phyloP scores from a whole-genome alignment of 345 rosid species.

The Syzygium grande region DNA sequence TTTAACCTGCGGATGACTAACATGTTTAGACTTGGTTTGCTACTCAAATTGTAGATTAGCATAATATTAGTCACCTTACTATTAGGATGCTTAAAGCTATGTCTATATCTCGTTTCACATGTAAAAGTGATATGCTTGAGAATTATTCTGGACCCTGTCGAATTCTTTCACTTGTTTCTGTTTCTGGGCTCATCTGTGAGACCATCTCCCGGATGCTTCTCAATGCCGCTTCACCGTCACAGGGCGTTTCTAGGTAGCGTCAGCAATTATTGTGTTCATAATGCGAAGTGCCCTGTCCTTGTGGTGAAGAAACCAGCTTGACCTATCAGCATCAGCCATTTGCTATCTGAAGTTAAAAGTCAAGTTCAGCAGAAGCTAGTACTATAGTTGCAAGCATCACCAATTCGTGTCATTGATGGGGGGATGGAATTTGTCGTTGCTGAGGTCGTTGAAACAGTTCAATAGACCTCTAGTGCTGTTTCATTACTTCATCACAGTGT shows the following conservation, averaged over 20 bases:
- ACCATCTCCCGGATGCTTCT: background rate
- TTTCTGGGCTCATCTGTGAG: background rate
- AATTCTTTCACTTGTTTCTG: background rate
- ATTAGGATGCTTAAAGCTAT: background rate
- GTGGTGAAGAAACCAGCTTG: slow-evolving; percentile 3
- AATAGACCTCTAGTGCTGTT: background rate
- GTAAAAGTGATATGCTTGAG: background rate
- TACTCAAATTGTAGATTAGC: background rate
- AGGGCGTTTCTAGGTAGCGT: slow-evolving; percentile 2
- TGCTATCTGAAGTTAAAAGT: background rate
- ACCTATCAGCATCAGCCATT: background rate
- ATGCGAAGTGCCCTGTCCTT: slow-evolving; percentile 3
- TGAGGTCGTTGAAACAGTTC: background rate
- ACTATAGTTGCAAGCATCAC: background rate
- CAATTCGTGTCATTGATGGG: background rate
- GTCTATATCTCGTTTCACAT: background rate
- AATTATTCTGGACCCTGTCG: background rate
- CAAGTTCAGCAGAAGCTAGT: background rate
- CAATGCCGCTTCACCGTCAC: background rate
- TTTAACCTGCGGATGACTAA: background rate
- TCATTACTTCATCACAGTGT: background rate
- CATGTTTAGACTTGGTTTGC: background rate
- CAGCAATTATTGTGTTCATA: slow-evolving; percentile 2
- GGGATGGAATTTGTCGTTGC: background rate
- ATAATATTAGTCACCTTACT: background rate